phyloP scores from a whole-genome alignment of 495 filamentous ascomycete genomes.

The Podospora conica region DNA sequence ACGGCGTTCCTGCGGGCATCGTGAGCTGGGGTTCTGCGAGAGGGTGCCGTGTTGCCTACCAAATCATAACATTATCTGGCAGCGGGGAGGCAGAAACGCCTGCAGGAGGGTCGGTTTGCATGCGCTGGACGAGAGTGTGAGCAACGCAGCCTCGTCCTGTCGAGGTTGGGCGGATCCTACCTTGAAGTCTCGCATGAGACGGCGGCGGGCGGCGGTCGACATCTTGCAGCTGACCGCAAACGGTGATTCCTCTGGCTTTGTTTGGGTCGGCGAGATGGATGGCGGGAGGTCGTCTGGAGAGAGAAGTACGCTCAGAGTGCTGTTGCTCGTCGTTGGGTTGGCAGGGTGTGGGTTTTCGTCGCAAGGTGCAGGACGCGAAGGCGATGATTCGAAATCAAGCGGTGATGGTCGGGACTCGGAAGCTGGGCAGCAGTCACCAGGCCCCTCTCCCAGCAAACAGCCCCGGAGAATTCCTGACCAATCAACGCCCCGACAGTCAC shows the following conservation, averaged over 20 bases:
- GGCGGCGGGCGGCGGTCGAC: constrained; percentile 90
- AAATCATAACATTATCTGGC: constrained; percentile 99
- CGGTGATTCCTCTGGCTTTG: not conserved
- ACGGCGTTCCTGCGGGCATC: constrained; percentile 77
- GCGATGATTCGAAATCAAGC: constrained; percentile 9
- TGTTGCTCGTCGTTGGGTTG: not conserved
- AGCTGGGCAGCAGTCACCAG: not conserved
- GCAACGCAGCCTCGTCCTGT: constrained; percentile 5
- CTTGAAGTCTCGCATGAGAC: constrained; percentile 98
- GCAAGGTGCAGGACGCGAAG: not conserved
- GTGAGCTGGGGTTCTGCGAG: not conserved
- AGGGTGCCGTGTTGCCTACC: constrained; percentile 47
- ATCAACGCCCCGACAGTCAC: not conserved
- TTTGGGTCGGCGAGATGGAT: not conserved
- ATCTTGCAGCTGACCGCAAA: constrained; percentile 40
- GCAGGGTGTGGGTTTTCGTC: not conserved
- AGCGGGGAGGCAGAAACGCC: constrained; percentile 96
- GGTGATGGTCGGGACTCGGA: not conserved
- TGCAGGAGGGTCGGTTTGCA: constrained; percentile 98
- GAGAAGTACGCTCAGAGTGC: not conserved
- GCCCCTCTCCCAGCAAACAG: not conserved
- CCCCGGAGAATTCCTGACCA: not conserved
- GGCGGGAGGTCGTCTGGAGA: not conserved
- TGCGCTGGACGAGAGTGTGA: constrained; percentile 57
- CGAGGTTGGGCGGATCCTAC: constrained; percentile 43